These are phyloP conservation scores for Metschnikowia gelsemii DNA, from an alignment of 805 yeast genomes.

Conservation along the genomic window DNA sequence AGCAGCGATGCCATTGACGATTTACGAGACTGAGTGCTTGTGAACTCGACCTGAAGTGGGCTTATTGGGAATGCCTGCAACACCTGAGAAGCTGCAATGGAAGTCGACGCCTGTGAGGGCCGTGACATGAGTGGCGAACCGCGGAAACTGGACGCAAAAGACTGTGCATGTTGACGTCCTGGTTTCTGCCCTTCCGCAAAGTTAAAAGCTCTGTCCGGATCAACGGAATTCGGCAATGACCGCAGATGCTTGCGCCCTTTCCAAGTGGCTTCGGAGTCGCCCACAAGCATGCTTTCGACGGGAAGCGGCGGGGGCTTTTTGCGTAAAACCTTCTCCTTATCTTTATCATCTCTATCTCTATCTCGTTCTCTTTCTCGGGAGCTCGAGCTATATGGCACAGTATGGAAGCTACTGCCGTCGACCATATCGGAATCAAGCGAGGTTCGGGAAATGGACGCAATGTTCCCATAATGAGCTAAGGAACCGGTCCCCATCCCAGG, in stretches of 20 bases:
- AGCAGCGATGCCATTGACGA: conserved; percentile 42
- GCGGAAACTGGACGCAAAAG: conserved; percentile 14
- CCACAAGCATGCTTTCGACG: background rate
- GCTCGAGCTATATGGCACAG: background rate
- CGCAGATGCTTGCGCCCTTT: conserved; percentile 19
- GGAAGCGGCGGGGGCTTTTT: too few relatives aligned
- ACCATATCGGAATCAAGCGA: conserved; percentile 7
- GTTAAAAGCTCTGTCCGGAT: conserved; percentile 2
- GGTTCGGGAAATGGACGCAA: conserved; percentile 5
- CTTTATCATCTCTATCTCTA: background rate
- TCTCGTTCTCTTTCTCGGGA: background rate
- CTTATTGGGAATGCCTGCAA: conserved; percentile 19
- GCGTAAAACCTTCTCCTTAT: too few relatives aligned
- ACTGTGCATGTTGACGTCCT: conserved; percentile 14
- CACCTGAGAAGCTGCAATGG: conserved; percentile 10
- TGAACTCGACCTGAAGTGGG: conserved; percentile 16
- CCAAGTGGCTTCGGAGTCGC: background rate
- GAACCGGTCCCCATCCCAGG: conserved; percentile 6
- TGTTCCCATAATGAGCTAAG: conserved; percentile 1
- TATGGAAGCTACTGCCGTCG: background rate
- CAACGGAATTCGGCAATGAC: conserved; percentile 12
- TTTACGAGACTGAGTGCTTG: conserved; percentile 38
- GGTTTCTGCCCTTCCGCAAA: background rate
- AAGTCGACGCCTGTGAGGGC: too few relatives aligned
- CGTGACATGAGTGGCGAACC: conserved; percentile 13